Conservation (phyloP, 352 stramenopile species). For the Blastocystis sp. region DNA sequence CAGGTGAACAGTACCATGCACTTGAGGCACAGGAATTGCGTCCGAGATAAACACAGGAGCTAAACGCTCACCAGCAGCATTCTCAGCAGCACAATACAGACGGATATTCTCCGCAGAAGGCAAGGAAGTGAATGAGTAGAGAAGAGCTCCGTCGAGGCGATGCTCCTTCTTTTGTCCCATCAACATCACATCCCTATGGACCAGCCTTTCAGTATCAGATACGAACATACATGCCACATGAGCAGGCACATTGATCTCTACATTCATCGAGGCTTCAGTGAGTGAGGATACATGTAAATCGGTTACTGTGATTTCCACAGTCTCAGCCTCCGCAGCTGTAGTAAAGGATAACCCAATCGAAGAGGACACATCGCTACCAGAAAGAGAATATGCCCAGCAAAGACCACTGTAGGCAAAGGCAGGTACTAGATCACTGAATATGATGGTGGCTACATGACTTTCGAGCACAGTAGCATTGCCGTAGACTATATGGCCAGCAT, state of each 20-base stretch:
- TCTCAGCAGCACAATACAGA: slow-evolving; percentile 1
- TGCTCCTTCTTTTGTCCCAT: background rate
- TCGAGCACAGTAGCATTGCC: background rate
- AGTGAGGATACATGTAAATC: background rate
- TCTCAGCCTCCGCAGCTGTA: background rate
- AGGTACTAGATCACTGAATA: slow-evolving; percentile 29
- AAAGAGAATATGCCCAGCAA: slow-evolving; percentile 36
- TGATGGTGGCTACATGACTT: background rate
- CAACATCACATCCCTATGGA: background rate
- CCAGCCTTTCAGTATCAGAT: background rate
- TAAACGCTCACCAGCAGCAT: background rate
- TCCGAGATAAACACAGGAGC: background rate
- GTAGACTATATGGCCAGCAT: background rate
- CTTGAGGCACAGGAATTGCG: background rate
- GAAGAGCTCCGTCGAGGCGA: background rate
- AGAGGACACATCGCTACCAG: background rate
- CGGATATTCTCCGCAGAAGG: background rate
- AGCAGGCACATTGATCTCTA: background rate
- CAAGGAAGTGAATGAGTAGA: background rate
- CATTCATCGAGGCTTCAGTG: background rate
- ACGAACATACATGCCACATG: background rate
- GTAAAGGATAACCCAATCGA: background rate
- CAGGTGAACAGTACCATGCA: background rate
- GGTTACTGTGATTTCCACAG: background rate
- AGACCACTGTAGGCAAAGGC: background rate